phyloP scores from a whole-genome alignment of 2,329 filamentous ascomycete species.

The Cladophialophora bantiana region DNA sequence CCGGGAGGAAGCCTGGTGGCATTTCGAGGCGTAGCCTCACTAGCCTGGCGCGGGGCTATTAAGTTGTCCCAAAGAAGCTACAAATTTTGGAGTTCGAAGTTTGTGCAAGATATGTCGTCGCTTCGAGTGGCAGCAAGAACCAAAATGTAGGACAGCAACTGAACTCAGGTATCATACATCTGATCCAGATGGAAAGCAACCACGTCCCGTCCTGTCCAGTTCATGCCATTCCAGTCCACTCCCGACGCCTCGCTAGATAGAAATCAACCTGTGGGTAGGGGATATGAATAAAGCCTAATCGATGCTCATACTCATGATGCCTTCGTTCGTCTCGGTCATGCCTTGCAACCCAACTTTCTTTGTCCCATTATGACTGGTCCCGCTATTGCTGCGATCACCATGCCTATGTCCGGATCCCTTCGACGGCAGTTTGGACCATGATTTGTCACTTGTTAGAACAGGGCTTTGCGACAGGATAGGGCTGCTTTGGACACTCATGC shows the following conservation, averaged over 20 bases:
- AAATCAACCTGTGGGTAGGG: conserved; percentile 1
- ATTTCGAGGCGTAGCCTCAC: conserved; percentile 13
- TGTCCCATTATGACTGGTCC: conserved; percentile 53
- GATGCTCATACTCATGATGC: conserved; percentile 96
- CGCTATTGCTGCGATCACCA: conserved; percentile 56
- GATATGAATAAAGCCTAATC: conserved; percentile 62
- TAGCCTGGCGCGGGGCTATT: conserved; percentile 18
- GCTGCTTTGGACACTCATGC: conserved; percentile 88
- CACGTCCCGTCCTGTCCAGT: neutral
- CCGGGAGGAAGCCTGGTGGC: neutral
- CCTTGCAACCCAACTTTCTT: conserved; percentile 79
- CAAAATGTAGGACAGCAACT: neutral
- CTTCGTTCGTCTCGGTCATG: conserved; percentile 95
- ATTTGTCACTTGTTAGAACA: conserved; percentile 68
- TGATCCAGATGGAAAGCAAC: conserved; percentile 6
- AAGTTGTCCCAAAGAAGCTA: neutral
- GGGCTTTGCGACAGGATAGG: conserved; percentile 83
- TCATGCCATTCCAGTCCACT: conserved; percentile 4
- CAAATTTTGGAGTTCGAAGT: neutral
- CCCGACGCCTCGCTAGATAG: conserved; percentile 23
- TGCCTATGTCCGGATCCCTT: conserved; percentile 64
- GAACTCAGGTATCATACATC: conserved; percentile 3
- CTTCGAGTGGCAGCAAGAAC: neutral
- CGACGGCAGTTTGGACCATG: conserved; percentile 73
- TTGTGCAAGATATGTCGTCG: neutral